These are phyloP conservation scores for Alternaria ethzedia DNA, from an alignment of 2,329 filamentous ascomycete species.

Conservation along the genomic window DNA sequence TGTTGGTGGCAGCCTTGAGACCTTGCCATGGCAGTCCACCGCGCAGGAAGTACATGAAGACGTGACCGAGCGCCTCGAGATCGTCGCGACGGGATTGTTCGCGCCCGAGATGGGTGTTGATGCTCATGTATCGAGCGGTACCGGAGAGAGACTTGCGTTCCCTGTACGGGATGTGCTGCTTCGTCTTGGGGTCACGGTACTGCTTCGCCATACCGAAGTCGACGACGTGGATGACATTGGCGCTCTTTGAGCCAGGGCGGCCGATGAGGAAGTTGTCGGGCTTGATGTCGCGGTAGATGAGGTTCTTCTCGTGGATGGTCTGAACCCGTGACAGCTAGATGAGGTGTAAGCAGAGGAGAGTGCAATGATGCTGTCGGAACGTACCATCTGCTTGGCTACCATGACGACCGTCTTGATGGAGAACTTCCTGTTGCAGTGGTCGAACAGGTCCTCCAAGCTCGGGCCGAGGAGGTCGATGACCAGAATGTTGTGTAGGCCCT, in stretches of 20 bases:
- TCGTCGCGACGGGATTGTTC: constrained; percentile 97
- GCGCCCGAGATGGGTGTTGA: constrained; percentile 96
- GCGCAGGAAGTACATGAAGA: constrained; percentile 73
- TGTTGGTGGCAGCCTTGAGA: constrained; percentile 72
- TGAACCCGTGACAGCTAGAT: constrained; percentile 85
- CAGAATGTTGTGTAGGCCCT: constrained; percentile 97
- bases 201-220: constrained; percentile 99
- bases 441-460: constrained; percentile 94
- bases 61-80: constrained; percentile 79
- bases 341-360: constrained; percentile 13
- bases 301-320: constrained; percentile 97
- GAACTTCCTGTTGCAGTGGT: constrained; percentile 95
- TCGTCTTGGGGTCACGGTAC: constrained; percentile 97
- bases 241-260: constrained; percentile 87
- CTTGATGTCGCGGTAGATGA: constrained; percentile 99
- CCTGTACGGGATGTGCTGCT: constrained; percentile 97
- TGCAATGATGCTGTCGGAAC: constrained; percentile 29
- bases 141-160: constrained; percentile 97
- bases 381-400: constrained; percentile 98
- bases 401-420: constrained; percentile 98
- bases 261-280: constrained; percentile 99
- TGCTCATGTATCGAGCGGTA: constrained; percentile 98
- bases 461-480: constrained; percentile 96
- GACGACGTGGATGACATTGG: constrained; percentile 97
- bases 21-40: constrained; percentile 73